Evolutionary conservation across 176 grass and related monocot species (phyloP).

Genomic region (Neostapfia colusana): DNA sequence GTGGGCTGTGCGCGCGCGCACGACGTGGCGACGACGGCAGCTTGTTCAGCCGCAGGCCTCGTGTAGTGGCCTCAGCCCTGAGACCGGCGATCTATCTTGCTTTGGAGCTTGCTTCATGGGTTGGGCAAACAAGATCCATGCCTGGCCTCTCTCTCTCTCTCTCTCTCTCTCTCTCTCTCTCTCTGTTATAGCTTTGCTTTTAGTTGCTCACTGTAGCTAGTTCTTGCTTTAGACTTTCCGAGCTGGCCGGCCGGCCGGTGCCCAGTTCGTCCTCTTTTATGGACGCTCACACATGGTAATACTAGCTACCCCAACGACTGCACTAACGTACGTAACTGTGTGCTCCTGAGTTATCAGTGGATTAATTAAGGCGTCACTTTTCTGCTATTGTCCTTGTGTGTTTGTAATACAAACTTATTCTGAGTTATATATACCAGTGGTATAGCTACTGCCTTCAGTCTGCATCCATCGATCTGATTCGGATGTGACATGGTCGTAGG

Average conservation of each 20-base stretch:
- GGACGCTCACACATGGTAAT: not conserved
- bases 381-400: too few species aligned
- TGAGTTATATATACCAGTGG: too few species aligned
- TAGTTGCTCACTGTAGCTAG: not conserved
- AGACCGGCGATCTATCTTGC: not conserved
- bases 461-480: too few species aligned
- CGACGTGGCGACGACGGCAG: not conserved
- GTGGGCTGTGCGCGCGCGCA: not conserved
- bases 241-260: not conserved
- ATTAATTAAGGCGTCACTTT: too few species aligned
- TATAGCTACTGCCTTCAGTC: too few species aligned
- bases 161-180: too few species aligned
- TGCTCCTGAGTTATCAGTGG: too few species aligned
- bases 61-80: not conserved
- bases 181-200: not conserved
- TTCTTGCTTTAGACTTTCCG: not conserved
- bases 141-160: too few species aligned
- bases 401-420: too few species aligned
- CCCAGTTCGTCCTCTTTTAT: not conserved
- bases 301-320: not conserved
- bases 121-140: not conserved
- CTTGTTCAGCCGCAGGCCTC: not conserved
- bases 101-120: not conserved
- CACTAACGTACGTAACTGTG: not conserved
- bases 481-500: too few species aligned